A percentile compares a stretch with the other conserved stretches of the same genome.
These are phyloP conservation scores for Aurantiochytrium sp. DNA, from an alignment of 108 stramenopile genomes.

Conservation along the genomic window DNA sequence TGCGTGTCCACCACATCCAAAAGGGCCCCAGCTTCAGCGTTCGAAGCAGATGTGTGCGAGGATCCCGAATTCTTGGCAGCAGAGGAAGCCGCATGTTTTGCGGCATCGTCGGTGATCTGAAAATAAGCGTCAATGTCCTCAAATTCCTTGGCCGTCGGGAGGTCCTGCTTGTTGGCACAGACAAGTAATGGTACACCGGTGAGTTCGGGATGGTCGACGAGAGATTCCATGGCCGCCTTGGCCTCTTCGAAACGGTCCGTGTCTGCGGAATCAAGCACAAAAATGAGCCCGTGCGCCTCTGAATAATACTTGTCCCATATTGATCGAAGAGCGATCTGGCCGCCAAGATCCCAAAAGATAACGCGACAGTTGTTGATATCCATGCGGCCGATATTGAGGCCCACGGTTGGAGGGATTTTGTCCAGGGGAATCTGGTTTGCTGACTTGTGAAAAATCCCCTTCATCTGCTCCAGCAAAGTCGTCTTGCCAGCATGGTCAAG, in stretches of 20 bases:
- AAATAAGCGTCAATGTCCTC: constrained; percentile 40
- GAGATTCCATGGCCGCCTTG: constrained; percentile 31
- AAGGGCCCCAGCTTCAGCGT: no score
- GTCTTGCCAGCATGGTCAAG: constrained; percentile 55
- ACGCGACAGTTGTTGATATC: constrained; percentile 36
- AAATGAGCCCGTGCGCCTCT: constrained; percentile 47
- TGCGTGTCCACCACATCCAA: background rate
- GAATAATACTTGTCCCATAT: constrained; percentile 55
- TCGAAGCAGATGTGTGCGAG: background rate
- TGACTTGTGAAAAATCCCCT: constrained; percentile 11
- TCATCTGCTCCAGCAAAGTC: constrained; percentile 41
- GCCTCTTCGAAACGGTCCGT: constrained; percentile 47
- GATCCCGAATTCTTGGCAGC: background rate
- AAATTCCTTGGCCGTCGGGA: constrained; percentile 32
- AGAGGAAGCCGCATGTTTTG: background rate
- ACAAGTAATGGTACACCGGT: constrained; percentile 41
- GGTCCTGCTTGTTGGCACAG: constrained; percentile 50
- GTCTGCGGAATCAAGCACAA: constrained; percentile 51
- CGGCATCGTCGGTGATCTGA: background rate
- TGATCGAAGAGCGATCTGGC: constrained; percentile 38
- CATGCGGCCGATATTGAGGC: constrained; percentile 48
- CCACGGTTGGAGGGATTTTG: constrained; percentile 51
- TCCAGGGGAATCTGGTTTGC: constrained; percentile 35
- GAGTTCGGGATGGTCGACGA: constrained; percentile 42
- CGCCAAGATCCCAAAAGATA: constrained; percentile 54